Evolutionary conservation across 345 rosid genomes (phyloP).

Genomic region (Sonneratia caseolaris): DNA sequence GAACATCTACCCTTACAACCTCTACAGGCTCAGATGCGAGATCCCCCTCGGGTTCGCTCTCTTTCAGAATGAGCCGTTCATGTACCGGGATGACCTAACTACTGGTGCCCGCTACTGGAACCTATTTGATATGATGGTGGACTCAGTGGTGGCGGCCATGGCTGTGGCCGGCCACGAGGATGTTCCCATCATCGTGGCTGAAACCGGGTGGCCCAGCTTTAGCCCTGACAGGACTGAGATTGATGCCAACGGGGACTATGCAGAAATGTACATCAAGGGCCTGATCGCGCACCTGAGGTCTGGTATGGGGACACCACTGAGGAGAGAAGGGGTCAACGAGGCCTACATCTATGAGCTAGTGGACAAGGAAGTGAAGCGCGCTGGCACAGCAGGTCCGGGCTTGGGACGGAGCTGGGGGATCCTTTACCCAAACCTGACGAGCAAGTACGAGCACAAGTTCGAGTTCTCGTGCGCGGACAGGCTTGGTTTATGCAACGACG

Average conservation of each 20-base stretch:
- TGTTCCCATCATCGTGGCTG: slow-evolving; percentile 65
- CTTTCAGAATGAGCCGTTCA: slow-evolving; percentile 66
- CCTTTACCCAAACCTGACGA: slow-evolving; percentile 50
- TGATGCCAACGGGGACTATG: slow-evolving; percentile 55
- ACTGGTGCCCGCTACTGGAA: slow-evolving; percentile 82
- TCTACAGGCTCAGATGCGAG: slow-evolving; percentile 53
- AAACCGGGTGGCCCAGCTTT: slow-evolving; percentile 91
- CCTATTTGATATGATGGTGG: slow-evolving; percentile 88
- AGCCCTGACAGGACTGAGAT: slow-evolving; percentile 46
- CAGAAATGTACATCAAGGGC: slow-evolving; percentile 61
- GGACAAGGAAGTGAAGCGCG: slow-evolving; percentile 34
- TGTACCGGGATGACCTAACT: slow-evolving; percentile 59
- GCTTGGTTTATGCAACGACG: background rate
- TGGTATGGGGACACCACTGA: slow-evolving; percentile 69
- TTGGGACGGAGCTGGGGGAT: slow-evolving; percentile 56
- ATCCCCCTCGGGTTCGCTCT: slow-evolving; percentile 79
- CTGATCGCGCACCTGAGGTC: slow-evolving; percentile 51
- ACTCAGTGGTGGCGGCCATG: slow-evolving; percentile 59
- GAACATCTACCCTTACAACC: slow-evolving; percentile 73
- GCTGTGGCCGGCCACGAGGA: slow-evolving; percentile 75
- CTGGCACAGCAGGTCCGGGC: slow-evolving; percentile 11
- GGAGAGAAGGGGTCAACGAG: slow-evolving; percentile 67
- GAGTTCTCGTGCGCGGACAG: slow-evolving; percentile 19
- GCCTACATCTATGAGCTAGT: slow-evolving; percentile 60
- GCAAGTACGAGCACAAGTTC: slow-evolving; percentile 48